Conservation (phyloP, 106 monocot species). For the Agapanthus africanus region DNA sequence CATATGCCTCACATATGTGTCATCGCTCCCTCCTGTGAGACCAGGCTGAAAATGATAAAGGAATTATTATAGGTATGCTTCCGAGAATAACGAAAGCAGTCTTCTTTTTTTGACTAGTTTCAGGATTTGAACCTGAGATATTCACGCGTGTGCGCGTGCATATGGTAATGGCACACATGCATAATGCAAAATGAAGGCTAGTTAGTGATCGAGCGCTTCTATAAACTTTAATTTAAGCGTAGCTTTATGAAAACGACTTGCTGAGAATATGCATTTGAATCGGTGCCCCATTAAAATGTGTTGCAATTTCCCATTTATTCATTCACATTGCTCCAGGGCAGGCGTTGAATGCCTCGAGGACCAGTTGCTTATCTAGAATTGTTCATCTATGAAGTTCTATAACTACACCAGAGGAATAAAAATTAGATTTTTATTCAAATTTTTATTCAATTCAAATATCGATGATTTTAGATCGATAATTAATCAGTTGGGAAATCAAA, state of each 20-base stretch:
- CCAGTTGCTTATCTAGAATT: neutral
- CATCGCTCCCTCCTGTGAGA: conserved; percentile 86
- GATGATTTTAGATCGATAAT: neutral
- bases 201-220: neutral
- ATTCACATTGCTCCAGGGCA: too few relatives aligned
- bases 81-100: neutral
- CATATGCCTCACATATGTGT: conserved; percentile 93
- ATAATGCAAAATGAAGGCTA: neutral
- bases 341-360: too few relatives aligned
- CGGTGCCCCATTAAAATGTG: too few relatives aligned
- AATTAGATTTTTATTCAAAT: neutral
- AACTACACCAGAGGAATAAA: too few relatives aligned
- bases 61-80: neutral
- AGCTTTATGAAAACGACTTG: too few relatives aligned
- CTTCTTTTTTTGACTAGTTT: neutral
- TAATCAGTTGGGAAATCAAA: conserved; percentile 10
- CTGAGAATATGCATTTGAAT: too few relatives aligned
- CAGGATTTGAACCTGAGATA: neutral
- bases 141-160: neutral
- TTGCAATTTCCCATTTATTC: too few relatives aligned
- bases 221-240: neutral
- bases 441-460: neutral
- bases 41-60: conserved; percentile 55
- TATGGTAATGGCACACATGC: neutral
- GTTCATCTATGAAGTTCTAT: neutral